Percentiles rank a stretch among this genome's conserved stretches.
Evolutionary conservation across 306 rosid species (phyloP).

Genomic region (Lathyrus aphaca): DNA sequence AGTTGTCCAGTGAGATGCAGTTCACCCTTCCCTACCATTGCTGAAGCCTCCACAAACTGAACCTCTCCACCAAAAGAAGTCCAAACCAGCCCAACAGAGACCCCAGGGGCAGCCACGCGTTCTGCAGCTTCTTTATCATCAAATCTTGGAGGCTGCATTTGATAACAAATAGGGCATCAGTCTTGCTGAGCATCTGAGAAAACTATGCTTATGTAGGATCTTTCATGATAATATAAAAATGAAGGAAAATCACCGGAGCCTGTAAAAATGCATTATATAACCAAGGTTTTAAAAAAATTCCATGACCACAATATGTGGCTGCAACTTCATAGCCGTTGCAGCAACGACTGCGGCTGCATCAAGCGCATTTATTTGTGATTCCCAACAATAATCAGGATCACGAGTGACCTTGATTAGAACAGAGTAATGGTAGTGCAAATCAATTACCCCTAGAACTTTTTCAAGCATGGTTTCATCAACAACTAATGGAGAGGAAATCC

Average conservation of each 20-base stretch:
- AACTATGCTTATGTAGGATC: constrained; percentile 12
- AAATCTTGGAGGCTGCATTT: constrained; percentile 91
- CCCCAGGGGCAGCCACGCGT: constrained; percentile 81
- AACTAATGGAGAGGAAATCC: constrained; percentile 62
- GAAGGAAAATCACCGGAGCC: constrained; percentile 28
- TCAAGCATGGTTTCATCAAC: constrained; percentile 97
- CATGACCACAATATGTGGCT: background rate
- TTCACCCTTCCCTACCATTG: constrained; percentile 95
- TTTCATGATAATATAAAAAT: constrained; percentile 27
- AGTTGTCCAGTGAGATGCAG: constrained; percentile 99
- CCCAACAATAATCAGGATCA: background rate
- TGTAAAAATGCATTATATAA: constrained; percentile 2
- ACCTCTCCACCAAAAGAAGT: constrained; percentile 98
- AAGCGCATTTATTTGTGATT: background rate
- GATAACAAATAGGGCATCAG: constrained; percentile 23
- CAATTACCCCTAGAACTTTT: constrained; percentile 97
- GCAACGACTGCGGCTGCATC: background rate
- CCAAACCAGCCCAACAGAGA: constrained; percentile 98
- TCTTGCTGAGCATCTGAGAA: constrained; percentile 33
- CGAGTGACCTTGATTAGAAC: background rate
- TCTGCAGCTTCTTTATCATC: constrained; percentile 92
- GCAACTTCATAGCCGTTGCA: background rate
- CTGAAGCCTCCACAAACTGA: constrained; percentile 96
- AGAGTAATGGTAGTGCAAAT: constrained; percentile 15
- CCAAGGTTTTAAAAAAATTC: background rate